These are phyloP conservation scores for Ephemerocybe angulata DNA, from an alignment of 768 basidiomycete genomes.

Conservation along the genomic window DNA sequence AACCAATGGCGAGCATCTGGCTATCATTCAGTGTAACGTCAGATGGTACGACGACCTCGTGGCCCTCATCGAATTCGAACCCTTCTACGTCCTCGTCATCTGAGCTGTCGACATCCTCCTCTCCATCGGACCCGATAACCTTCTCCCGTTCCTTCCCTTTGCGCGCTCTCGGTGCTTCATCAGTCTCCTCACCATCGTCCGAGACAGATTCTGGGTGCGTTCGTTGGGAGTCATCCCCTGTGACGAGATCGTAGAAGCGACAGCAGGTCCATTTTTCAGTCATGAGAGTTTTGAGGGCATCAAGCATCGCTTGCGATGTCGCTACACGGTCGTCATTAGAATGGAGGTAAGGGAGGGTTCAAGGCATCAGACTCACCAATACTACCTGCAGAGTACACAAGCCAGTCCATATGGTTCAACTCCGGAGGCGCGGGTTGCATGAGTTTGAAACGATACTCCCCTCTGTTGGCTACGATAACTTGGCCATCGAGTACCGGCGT, in stretches of 20 bases:
- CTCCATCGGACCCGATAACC: background rate
- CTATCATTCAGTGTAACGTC: constrained; percentile 45
- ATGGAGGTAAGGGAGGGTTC: background rate
- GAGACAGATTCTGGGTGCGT: background rate
- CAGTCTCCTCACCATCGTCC: background rate
- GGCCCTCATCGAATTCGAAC: background rate
- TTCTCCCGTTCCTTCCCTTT: background rate
- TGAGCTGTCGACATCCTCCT: background rate
- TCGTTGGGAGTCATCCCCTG: constrained; percentile 19
- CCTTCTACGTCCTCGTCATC: background rate
- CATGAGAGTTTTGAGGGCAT: constrained; percentile 50
- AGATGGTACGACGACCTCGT: constrained; percentile 8
- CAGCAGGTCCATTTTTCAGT: constrained; percentile 43
- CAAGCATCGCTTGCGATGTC: constrained; percentile 62
- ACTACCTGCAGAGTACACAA: constrained; percentile 59
- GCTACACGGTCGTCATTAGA: constrained; percentile 33
- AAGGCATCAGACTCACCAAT: constrained; percentile 48
- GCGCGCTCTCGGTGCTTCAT: background rate
- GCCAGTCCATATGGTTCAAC: constrained; percentile 58
- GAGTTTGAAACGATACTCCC: constrained; percentile 52
- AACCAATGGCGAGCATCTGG: constrained; percentile 48
- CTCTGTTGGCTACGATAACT: constrained; percentile 50
- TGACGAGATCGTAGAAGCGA: constrained; percentile 47
- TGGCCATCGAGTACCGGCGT: constrained; percentile 53
- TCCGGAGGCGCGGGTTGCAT: constrained; percentile 62